Evolutionary conservation across 1,284 basidiomycete species (phyloP).

Genomic region (Rhizoctonia solani): DNA sequence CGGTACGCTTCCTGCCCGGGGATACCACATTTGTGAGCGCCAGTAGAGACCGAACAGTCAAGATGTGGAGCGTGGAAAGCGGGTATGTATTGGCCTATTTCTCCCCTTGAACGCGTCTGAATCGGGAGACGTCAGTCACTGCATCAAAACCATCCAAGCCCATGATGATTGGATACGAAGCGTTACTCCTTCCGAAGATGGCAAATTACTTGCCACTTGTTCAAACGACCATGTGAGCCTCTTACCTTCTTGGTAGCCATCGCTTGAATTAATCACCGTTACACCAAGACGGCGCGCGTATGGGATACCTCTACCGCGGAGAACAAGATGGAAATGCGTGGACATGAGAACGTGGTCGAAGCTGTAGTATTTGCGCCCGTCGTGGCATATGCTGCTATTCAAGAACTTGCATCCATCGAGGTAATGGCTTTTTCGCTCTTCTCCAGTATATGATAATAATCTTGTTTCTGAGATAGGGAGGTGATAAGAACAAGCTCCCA

Average conservation of each 20-base stretch:
- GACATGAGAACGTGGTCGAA: slow-evolving; percentile 88
- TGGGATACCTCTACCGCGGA: slow-evolving; percentile 80
- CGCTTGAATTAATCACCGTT: slow-evolving; percentile 18
- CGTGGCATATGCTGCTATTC: slow-evolving; percentile 71
- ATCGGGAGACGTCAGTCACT: slow-evolving; percentile 50
- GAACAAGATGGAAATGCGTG: slow-evolving; percentile 80
- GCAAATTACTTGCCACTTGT: slow-evolving; percentile 72
- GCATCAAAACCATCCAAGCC: slow-evolving; percentile 61
- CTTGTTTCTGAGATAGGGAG: slow-evolving; percentile 17
- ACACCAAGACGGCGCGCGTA: slow-evolving; percentile 72
- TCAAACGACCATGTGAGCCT: slow-evolving; percentile 80
- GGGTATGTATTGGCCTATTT: slow-evolving; percentile 56
- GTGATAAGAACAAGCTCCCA: slow-evolving; percentile 47
- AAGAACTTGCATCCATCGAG: slow-evolving; percentile 74
- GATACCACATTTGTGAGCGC: slow-evolving; percentile 84
- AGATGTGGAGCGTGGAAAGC: slow-evolving; percentile 83
- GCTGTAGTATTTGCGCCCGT: slow-evolving; percentile 81
- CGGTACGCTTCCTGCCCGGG: slow-evolving; percentile 80
- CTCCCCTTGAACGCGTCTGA: background rate
- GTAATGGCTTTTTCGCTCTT: slow-evolving; percentile 45
- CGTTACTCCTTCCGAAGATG: slow-evolving; percentile 74
- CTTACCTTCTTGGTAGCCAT: background rate
- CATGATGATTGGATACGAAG: slow-evolving; percentile 76
- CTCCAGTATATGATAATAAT: background rate
- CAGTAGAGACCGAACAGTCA: slow-evolving; percentile 84